phyloP scores from a whole-genome alignment of 2,329 filamentous ascomycete genomes.

The Exophiala mesophila region DNA sequence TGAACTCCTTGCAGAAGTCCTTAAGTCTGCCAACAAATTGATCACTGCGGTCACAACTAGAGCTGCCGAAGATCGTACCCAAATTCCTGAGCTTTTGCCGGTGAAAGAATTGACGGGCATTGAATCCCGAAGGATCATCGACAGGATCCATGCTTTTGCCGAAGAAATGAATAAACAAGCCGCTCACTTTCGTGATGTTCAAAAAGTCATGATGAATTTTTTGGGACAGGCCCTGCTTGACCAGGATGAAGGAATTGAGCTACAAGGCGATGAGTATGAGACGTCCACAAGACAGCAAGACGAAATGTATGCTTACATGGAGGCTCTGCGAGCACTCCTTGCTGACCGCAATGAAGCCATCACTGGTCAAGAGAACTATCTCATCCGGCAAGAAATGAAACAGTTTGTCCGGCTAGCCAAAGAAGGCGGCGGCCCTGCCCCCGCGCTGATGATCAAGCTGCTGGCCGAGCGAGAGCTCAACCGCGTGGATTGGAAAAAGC shows the following conservation, averaged over 20 bases:
- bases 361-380: conserved; percentile 69
- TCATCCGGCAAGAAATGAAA: conserved; percentile 69
- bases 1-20: conserved; percentile 64
- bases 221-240: conserved; percentile 74
- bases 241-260: conserved; percentile 68
- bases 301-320: conserved; percentile 80
- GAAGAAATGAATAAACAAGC: conserved; percentile 68
- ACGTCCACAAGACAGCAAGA: conserved; percentile 84
- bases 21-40: conserved; percentile 55
- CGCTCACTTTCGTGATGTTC: conserved; percentile 66
- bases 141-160: conserved; percentile 62
- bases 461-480: conserved; percentile 43
- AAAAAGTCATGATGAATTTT: conserved; percentile 65
- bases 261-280: conserved; percentile 85
- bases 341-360: conserved; percentile 74
- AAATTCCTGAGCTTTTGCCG: conserved; percentile 57
- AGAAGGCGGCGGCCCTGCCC: conserved; percentile 64
- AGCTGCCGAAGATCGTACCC: conserved; percentile 51
- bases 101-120: conserved; percentile 57
- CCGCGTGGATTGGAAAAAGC: conserved; percentile 40
- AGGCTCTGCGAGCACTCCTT: conserved; percentile 67
- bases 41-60: conserved; percentile 61
- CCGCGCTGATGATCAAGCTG: conserved; percentile 54
- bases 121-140: conserved; percentile 63
- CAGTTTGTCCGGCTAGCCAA: conserved; percentile 57